Percentiles rank a stretch among this genome's conserved stretches.
phyloP scores from a whole-genome alignment of 2,329 filamentous ascomycete genomes.

The Penicillium sp. region DNA sequence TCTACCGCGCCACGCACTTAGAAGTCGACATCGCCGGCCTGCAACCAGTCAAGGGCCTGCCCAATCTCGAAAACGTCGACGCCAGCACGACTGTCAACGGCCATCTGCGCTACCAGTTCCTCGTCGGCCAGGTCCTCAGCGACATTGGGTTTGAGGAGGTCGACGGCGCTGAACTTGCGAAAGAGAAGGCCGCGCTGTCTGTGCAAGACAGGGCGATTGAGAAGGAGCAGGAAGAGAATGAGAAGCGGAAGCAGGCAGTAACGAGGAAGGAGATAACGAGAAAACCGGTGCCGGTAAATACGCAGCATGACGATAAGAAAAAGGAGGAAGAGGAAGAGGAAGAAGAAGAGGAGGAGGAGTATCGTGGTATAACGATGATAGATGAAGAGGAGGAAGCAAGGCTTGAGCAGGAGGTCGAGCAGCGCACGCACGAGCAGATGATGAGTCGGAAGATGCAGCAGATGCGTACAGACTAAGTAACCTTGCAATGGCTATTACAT shows the following conservation, averaged over 20 bases:
- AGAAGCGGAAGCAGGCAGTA: constrained; percentile 24
- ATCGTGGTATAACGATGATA: constrained; percentile 11
- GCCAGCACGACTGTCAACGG: constrained; percentile 63
- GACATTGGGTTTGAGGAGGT: constrained; percentile 68
- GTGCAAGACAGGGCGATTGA: constrained; percentile 38
- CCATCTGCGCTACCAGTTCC: constrained; percentile 66
- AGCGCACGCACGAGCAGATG: constrained; percentile 28
- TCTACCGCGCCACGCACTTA: constrained; percentile 80
- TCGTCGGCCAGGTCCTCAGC: constrained; percentile 63
- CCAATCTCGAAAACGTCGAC: constrained; percentile 60
- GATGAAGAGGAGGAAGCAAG: constrained; percentile 22
- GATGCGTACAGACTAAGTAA: constrained; percentile 10
- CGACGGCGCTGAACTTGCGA: constrained; percentile 43
- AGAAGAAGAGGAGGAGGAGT: constrained; percentile 1
- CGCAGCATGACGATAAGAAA: constrained; percentile 7
- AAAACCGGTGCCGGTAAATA: neutral
- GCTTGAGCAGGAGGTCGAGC: constrained; percentile 27
- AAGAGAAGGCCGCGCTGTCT: constrained; percentile 39
- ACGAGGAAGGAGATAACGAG: constrained; percentile 17
- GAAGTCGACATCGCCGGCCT: constrained; percentile 81
- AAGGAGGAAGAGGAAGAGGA: neutral
- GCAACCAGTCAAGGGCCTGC: constrained; percentile 60
- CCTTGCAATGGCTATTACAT: neutral
- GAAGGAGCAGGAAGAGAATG: constrained; percentile 28
- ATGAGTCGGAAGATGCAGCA: constrained; percentile 17